Evolutionary conservation across 2,329 filamentous ascomycete genomes (phyloP), one percentile per base, ranked within the genome.

Genomic region (Dothidotthia symphoricarpi): DNA sequence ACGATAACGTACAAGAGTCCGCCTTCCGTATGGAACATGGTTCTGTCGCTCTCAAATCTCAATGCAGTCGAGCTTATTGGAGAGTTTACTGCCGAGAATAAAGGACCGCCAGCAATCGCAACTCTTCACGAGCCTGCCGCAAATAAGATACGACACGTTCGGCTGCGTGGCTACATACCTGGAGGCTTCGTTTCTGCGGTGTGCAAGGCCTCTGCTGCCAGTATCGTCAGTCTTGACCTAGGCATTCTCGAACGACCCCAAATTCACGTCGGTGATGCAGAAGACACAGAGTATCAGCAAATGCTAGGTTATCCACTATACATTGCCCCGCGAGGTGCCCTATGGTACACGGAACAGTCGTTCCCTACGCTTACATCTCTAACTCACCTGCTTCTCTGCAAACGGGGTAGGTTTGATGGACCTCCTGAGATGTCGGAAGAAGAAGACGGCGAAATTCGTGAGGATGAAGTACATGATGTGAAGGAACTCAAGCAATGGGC

Each of bases 201-300:
- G 13, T 40, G 31, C 13, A 22, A 16, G 11, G 28, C 28, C 4
- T 40, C 38, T 14, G 38, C 16, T n/a, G 16, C 31, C 22, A 36
- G 14, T 16, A 41, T 41, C 12, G 12, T 28, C 12, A 41, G 28
- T 17, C 38, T 36, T 12, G 38, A 41, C 14, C 24, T 35, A 15
- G 24, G 27, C 16, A 2, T 28, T 4, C 24, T 36, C 12, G 28
- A 36, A 2, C 8, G 16, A 19, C 32, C 38, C 12, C 19, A 31
- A 16, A 6, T 27, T 7, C 25, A 26, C 14, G 15, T 13, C 15
- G 11, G 10, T n/a, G 25, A 14, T 17, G 14, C 15, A 2, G 25
- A 17, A 17, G 15, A 28, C 5, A n/a, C n/a, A 11, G 28, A n/a
- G 12, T 16, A 31, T 13, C 19, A 22, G 19, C 5, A 22, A 12